Base-by-base conservation (phyloP, 1,284 basidiomycete genomes). In the Austropuccinia psidii region DNA sequence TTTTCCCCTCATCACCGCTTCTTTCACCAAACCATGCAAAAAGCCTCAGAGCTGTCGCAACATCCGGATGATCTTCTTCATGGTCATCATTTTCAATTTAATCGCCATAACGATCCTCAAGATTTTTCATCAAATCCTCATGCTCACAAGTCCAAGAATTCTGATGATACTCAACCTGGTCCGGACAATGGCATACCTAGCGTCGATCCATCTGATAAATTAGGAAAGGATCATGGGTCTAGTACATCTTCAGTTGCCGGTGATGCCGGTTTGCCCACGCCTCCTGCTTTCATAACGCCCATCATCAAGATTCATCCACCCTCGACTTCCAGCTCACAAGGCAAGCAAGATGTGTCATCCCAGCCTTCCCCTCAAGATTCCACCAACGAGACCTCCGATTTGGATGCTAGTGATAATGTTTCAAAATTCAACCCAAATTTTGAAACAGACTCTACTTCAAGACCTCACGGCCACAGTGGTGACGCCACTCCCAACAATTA, bases 251-350 rank as follows among this genome's bases (percentile, higher is more conserved):
- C 7, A 50, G 45, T 8, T 37, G 47, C 21, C 31, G n/a, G n/a
- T n/a, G n/a, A n/a, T n/a, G n/a, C n/a, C n/a, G n/a, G n/a, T n/a
- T n/a, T 65, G 11, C 62, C 62, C 17, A 33, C 19, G 3, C 62
- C 62, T 7, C 62, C 62, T 9, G 35, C 13, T 17, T 65, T 65
- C 37, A 21, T 52, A 4, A 65, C 47, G n/a, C 62, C 62, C 27
- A 65, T 49, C 49, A 49, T 65, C 19, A 65, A 43, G 15, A 17
- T 65, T 33, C 62, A 65, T 31, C 39, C 62, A 29, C 62, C 62
- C 19, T 65, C 62, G 35, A 49, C 49, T 50, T 49, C 62, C 24
- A 65, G 45, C 17, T 65, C 62, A 31, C 62, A 43, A 1, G 52
- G 24, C 43, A 50, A 50, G 29, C 29, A 11, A 43, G 21, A 62